Percentiles rank a stretch among this genome's conserved stretches.
Conservation (phyloP, 2,329 filamentous ascomycete genomes). For the Lachnellula willkommii region DNA sequence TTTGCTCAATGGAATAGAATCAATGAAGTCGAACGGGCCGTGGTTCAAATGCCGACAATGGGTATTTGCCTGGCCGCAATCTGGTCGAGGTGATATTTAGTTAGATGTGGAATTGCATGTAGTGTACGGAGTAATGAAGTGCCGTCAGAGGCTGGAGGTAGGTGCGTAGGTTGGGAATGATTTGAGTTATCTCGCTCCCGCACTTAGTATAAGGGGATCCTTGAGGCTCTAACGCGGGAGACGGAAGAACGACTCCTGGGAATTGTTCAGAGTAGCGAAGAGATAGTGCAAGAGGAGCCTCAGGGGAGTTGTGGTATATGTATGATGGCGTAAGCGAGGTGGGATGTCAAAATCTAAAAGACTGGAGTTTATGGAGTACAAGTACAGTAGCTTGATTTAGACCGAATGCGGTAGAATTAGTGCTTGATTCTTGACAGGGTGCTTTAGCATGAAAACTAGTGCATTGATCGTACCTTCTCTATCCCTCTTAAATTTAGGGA, state of each 20-base stretch:
- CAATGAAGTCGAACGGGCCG: constrained; percentile 17
- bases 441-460: too few species aligned
- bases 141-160: background rate
- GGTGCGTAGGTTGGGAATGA: background rate
- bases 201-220: background rate
- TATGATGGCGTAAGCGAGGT: too few species aligned
- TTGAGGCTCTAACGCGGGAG: background rate
- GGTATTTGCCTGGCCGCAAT: constrained; percentile 4
- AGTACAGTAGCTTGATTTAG: too few species aligned
- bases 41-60: constrained; percentile 18
- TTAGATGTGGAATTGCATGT: background rate
- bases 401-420: too few species aligned
- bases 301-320: too few species aligned
- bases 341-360: too few species aligned
- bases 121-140: background rate
- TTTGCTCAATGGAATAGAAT: constrained; percentile 9
- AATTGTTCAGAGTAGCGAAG: too few species aligned
- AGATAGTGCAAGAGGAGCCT: too few species aligned
- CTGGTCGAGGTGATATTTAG: background rate
- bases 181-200: background rate
- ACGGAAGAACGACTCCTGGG: background rate
- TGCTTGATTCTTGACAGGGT: too few species aligned
- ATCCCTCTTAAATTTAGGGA: background rate
- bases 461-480: background rate
- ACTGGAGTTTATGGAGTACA: too few species aligned